Conservation (phyloP, 176 grass and related monocot species). For the Cenchrus americanus region DNA sequence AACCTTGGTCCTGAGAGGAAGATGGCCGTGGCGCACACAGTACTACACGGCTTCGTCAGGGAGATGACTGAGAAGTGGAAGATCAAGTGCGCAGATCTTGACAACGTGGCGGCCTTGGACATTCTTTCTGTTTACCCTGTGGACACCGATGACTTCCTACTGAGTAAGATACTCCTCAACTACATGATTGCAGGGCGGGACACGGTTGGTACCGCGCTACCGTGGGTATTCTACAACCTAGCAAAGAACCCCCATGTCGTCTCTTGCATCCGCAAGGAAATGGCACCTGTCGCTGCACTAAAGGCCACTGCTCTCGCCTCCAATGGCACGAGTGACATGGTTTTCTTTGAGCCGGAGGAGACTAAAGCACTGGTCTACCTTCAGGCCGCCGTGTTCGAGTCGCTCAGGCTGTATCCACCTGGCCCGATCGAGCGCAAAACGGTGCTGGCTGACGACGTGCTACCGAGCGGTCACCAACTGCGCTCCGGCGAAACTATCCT, state of each 20-base stretch:
- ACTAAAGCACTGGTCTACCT: conserved; percentile 42
- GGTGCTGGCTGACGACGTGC: conserved; percentile 4
- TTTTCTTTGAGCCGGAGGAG: conserved; percentile 34
- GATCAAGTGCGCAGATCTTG: neutral
- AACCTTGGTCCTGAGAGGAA: conserved; percentile 33
- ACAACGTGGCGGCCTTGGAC: neutral
- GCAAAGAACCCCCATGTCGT: conserved; percentile 21
- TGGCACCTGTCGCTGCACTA: neutral
- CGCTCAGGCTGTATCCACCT: conserved; percentile 43
- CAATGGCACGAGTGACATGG: too few relatives aligned
- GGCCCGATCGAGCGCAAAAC: conserved; percentile 30
- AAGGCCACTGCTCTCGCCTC: neutral
- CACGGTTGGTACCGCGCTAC: conserved; percentile 19
- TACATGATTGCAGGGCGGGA: conserved; percentile 42
- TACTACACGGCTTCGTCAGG: conserved; percentile 14
- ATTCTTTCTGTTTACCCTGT: neutral
- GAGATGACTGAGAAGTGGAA: conserved; percentile 15
- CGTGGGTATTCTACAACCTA: conserved; percentile 51
- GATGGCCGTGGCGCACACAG: neutral
- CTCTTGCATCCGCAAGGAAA: conserved; percentile 20
- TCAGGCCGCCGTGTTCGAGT: conserved; percentile 50
- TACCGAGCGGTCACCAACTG: conserved; percentile 1
- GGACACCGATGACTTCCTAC: conserved; percentile 16
- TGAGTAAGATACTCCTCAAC: conserved; percentile 6
- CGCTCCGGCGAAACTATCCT: neutral